Percentiles rank a stretch among this genome's conserved stretches.
phyloP scores from a whole-genome alignment of 2,329 filamentous ascomycete species.

The Lachnellula willkommii region DNA sequence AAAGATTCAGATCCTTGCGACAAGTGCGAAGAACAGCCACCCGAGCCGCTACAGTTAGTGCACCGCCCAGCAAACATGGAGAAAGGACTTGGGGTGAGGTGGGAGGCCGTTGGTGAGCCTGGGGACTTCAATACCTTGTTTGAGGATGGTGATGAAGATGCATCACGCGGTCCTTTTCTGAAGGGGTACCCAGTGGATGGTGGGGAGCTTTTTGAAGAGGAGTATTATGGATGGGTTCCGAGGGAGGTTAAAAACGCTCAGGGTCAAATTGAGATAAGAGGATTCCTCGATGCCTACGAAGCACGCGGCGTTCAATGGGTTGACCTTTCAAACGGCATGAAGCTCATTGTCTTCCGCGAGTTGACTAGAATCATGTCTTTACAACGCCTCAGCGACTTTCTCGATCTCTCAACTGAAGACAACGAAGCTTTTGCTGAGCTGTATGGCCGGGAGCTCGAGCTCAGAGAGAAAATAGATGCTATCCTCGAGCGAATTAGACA shows the following conservation, averaged over 20 bases:
- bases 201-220: not conserved
- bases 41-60: not conserved
- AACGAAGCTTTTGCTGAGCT: not conserved
- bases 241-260: not conserved
- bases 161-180: not conserved
- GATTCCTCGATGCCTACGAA: not conserved
- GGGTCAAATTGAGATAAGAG: not conserved
- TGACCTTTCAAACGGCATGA: slow-evolving; percentile 17
- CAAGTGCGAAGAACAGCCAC: not conserved
- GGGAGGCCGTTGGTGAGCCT: not conserved
- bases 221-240: not conserved
- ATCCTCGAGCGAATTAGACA: not conserved
- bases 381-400: not conserved
- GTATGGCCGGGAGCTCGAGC: not conserved
- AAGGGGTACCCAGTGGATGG: not conserved
- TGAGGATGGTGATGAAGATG: not conserved
- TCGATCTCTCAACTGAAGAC: not conserved
- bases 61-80: not conserved
- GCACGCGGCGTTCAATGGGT: slow-evolving; percentile 11
- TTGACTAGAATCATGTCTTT: slow-evolving; percentile 13
- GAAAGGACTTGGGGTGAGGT: not conserved
- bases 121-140: not conserved
- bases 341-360: slow-evolving; percentile 22
- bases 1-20: not conserved
- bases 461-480: not conserved